Base-by-base conservation (phyloP, 2,329 filamentous ascomycete genomes). In the Penicillium sp. region DNA sequence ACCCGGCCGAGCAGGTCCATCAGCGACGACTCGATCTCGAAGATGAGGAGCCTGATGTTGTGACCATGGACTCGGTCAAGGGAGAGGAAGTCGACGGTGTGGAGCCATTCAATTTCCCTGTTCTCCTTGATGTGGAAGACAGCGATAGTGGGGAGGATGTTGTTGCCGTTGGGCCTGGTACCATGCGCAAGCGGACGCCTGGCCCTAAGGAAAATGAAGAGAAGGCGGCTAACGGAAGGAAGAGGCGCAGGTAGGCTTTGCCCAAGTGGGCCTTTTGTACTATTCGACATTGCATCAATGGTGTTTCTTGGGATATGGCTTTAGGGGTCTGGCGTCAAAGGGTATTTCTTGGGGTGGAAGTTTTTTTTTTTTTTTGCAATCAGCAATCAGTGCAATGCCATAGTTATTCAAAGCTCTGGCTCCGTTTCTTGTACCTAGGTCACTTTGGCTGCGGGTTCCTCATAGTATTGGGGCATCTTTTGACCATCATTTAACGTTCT, bases 71-170 rank as follows among this genome's bases (percentile, higher is more conserved):
- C 55, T 82, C 81, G 36, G 81, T 83, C 27, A 86, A 86, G 65
- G 81, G 79, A 18, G 83, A 86, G 10, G 82, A 83, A 8, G 72
- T 72, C 2, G 79, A 84, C 48, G 79, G 44, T 3, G 42, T 81
- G 36, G 82, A 80, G 6, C 79, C 81, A n/a, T 97, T 97, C 70
- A 83, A 85, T 54, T 95, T 99, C 88, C 95, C 94, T 0, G 90
- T 99, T 3, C 75, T 97, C n/a, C 84, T 96, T 59, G 90, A 96
- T 68, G 84, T 97, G 43, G 91, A 92, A 45, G 92, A 96, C 66
- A 96, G 90, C 64, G 94, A 97, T 68, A 96, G 90, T 68, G 94
- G 97, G 68, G 94, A 99, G 65, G 95, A 99, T 68, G 82, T 87
- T 46, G 76, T 88, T 34, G 81, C 83, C 34, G 79, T 87, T 49